These are phyloP conservation scores for Aspergillus sp. DNA, from an alignment of 2,329 filamentous ascomycete genomes.

Conservation along the genomic window DNA sequence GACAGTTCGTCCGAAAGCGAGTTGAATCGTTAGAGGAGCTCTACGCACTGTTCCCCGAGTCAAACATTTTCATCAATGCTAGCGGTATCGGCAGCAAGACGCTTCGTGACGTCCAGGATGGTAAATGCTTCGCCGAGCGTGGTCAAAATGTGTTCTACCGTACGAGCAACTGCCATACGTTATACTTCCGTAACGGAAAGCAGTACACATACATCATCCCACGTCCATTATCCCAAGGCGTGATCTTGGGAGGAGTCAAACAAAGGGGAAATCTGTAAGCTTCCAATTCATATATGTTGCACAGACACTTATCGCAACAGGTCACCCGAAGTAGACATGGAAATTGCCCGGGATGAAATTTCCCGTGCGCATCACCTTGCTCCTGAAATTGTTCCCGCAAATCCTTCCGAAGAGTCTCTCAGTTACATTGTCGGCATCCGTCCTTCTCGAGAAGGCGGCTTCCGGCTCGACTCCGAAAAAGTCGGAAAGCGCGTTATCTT, in stretches of 20 bases:
- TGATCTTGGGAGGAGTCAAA: conserved; percentile 38
- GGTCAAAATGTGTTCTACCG: conserved; percentile 39
- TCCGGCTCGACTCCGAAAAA: conserved; percentile 33
- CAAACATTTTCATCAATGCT: conserved; percentile 39
- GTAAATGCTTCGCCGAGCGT: conserved; percentile 36
- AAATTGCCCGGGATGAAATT: conserved; percentile 39
- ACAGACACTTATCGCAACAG: conserved; percentile 15
- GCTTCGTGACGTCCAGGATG: conserved; percentile 35
- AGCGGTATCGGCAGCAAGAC: conserved; percentile 38
- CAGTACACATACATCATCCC: conserved; percentile 43
- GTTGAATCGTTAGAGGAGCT: conserved; percentile 35
- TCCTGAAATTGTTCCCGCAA: conserved; percentile 34
- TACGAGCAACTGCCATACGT: conserved; percentile 28
- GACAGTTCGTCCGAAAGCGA: conserved; percentile 34
- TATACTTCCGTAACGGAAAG: conserved; percentile 38
- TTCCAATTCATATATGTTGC: not conserved
- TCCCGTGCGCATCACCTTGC: conserved; percentile 39
- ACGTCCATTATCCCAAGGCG: conserved; percentile 32
- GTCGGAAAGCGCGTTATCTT: conserved; percentile 26
- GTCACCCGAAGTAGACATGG: conserved; percentile 36
- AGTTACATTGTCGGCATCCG: conserved; percentile 39
- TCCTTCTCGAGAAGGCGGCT: conserved; percentile 34
- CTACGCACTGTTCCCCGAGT: conserved; percentile 36
- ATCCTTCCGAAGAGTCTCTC: conserved; percentile 27
- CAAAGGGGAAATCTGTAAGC: conserved; percentile 33